Evolutionary conservation across 768 basidiomycete genomes (phyloP).

Genomic region (Suillus lakei): DNA sequence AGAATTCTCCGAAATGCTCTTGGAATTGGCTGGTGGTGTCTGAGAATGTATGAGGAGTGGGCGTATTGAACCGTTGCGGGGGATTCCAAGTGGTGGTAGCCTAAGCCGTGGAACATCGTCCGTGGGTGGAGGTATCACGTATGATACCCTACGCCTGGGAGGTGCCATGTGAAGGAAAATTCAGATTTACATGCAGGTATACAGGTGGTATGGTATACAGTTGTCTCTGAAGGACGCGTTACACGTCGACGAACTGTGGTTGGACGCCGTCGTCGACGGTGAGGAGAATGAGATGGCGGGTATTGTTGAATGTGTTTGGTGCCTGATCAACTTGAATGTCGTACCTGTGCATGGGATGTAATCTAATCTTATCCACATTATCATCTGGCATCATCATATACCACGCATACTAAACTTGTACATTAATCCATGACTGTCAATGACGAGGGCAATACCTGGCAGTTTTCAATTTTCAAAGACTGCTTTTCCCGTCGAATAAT

Average conservation of each 20-base stretch:
- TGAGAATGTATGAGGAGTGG: constrained; percentile 64
- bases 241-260: constrained; percentile 2
- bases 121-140: constrained; percentile 79
- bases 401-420: background rate
- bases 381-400: background rate
- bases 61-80: constrained; percentile 67
- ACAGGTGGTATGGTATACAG: background rate
- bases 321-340: background rate
- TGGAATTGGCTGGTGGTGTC: constrained; percentile 23
- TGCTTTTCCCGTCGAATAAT: constrained; percentile 48
- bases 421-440: background rate
- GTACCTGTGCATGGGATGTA: constrained; percentile 8
- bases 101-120: constrained; percentile 66
- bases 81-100: constrained; percentile 68
- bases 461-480: constrained; percentile 43
- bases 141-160: constrained; percentile 76
- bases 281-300: background rate
- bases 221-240: constrained; percentile 2
- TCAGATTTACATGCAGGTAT: constrained; percentile 27
- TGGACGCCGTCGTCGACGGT: background rate
- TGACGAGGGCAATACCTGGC: background rate
- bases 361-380: constrained; percentile 7
- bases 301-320: constrained; percentile 8
- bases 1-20: constrained; percentile 20
- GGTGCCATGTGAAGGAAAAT: constrained; percentile 41